Percentiles rank a stretch among this genome's conserved stretches.
phyloP scores from a whole-genome alignment of 1,284 basidiomycete genomes.

The Fomitiporia mediterranea region DNA sequence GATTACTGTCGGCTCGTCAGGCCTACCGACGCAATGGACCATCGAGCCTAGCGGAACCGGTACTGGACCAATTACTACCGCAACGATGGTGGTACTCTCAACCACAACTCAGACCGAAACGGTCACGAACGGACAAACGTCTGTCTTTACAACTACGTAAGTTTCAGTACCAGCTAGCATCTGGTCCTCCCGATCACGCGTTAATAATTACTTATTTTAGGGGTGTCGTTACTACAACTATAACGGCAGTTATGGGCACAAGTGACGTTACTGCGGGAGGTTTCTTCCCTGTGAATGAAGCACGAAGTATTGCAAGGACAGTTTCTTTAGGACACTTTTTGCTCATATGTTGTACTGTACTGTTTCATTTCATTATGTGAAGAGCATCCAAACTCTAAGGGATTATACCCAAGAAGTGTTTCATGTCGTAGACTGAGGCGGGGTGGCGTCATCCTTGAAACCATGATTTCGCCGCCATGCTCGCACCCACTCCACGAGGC shows the following conservation, averaged over 20 bases:
- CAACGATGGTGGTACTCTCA: constrained; percentile 17
- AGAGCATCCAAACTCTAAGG: background rate
- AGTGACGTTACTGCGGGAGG: constrained; percentile 17
- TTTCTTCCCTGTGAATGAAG: constrained; percentile 20
- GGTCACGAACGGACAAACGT: constrained; percentile 1
- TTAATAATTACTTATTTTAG: background rate
- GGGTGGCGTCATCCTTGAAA: constrained; percentile 1
- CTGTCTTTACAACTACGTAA: constrained; percentile 11
- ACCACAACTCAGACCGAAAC: constrained; percentile 11
- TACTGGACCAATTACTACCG: constrained; percentile 16
- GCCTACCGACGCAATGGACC: constrained; percentile 19
- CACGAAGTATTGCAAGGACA: background rate
- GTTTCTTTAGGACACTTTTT: background rate
- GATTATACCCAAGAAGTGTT: background rate
- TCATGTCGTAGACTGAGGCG: background rate
- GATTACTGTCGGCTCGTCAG: constrained; percentile 19
- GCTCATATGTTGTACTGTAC: background rate
- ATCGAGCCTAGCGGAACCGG: constrained; percentile 17
- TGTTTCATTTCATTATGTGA: background rate
- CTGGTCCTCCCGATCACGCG: background rate
- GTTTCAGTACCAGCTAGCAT: background rate
- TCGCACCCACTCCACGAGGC: constrained; percentile 83
- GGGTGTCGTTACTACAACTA: constrained; percentile 12
- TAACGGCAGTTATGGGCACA: constrained; percentile 18
- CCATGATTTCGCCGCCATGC: constrained; percentile 63